phyloP scores from a whole-genome alignment of 768 basidiomycete species.

The Leccinum obscurum region DNA sequence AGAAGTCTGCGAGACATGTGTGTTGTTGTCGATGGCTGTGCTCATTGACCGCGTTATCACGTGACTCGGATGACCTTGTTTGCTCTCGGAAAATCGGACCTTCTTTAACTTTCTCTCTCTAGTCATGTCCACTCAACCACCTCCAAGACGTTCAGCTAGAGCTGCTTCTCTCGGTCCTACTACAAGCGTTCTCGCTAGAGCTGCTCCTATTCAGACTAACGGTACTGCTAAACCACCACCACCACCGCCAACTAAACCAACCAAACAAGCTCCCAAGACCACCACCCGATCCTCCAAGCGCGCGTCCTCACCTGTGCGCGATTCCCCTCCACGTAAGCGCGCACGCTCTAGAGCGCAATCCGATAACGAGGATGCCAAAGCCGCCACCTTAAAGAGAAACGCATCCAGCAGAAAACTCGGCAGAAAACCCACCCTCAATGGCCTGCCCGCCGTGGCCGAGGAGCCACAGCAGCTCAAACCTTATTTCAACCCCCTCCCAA shows the following conservation, averaged over 20 bases:
- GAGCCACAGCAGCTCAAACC: constrained; percentile 47
- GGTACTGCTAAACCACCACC: constrained; percentile 33
- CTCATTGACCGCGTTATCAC: constrained; percentile 17
- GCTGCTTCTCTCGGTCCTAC: constrained; percentile 47
- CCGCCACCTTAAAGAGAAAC: constrained; percentile 26
- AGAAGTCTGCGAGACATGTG: no score
- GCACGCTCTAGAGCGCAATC: constrained; percentile 41
- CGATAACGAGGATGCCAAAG: constrained; percentile 42
- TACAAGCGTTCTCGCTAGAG: constrained; percentile 26
- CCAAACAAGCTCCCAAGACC: constrained; percentile 27
- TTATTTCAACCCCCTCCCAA: constrained; percentile 67
- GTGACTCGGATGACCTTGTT: constrained; percentile 9
- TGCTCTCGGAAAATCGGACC: no score
- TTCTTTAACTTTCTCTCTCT: not conserved
- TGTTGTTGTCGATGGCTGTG: constrained; percentile 18
- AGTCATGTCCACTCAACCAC: constrained; percentile 32
- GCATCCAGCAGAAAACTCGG: constrained; percentile 27
- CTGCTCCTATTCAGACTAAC: constrained; percentile 33
- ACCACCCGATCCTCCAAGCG: constrained; percentile 43
- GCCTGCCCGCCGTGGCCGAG: constrained; percentile 31
- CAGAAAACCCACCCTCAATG: constrained; percentile 33
- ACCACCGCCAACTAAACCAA: not conserved
- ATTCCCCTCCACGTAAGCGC: constrained; percentile 51
- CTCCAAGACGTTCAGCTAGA: constrained; percentile 54
- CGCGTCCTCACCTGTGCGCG: constrained; percentile 46